Percentiles rank a stretch among this genome's conserved stretches.
Evolutionary conservation across 306 rosid species (phyloP).

Genomic region (Cucurbita ficifolia): DNA sequence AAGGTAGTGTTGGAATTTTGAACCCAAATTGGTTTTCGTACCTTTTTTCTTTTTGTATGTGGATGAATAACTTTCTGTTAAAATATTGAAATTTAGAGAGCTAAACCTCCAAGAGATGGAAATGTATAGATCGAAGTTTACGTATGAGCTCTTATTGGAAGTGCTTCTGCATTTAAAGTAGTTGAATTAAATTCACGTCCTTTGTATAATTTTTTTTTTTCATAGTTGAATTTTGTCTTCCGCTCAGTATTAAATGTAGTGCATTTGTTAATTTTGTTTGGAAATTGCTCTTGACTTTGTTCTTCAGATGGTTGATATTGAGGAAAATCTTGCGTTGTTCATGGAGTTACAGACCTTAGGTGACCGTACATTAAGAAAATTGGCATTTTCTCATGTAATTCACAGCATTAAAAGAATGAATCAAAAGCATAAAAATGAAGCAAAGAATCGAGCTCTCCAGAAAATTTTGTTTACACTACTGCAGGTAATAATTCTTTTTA

Average conservation of each 20-base stretch:
- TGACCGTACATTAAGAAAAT: constrained; percentile 32
- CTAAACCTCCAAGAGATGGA: background rate
- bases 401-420: constrained; percentile 67
- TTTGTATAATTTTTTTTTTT: background rate
- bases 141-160: background rate
- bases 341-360: constrained; percentile 73
- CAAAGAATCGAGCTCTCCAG: constrained; percentile 65
- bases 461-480: constrained; percentile 49
- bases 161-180: background rate
- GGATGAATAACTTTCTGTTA: background rate
- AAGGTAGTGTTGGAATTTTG: constrained; percentile 17
- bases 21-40: background rate
- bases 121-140: background rate
- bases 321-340: constrained; percentile 51
- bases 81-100: background rate
- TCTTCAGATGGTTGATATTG: constrained; percentile 39
- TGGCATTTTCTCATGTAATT: constrained; percentile 56
- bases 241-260: background rate
- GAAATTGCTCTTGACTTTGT: background rate
- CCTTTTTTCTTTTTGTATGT: background rate
- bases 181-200: background rate
- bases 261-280: background rate
- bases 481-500: constrained; percentile 28
- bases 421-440: constrained; percentile 58
- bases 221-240: background rate